A percentile compares a stretch with the other conserved stretches of the same genome.
Evolutionary conservation across 2,329 filamentous ascomycete genomes (phyloP).

Genomic region (Aureobasidium sp.): DNA sequence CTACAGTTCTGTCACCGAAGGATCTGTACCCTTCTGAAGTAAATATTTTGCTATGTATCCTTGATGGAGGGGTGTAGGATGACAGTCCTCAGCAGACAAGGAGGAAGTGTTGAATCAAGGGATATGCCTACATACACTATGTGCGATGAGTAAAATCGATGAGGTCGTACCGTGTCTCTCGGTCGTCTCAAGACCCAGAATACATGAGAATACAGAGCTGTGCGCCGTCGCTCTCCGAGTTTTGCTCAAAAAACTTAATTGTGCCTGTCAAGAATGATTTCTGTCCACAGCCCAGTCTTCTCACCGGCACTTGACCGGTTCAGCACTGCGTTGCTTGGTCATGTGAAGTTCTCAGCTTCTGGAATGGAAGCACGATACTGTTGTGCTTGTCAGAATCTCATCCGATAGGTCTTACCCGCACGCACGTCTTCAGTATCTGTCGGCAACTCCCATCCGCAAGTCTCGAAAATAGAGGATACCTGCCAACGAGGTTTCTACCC

Average conservation of each 20-base stretch:
- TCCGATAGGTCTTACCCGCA: background rate
- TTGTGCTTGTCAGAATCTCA: background rate
- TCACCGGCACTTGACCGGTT: background rate
- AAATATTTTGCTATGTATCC: too few relatives aligned
- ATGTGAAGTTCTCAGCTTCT: background rate
- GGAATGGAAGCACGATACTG: slow-evolving; percentile 1
- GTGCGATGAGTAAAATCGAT: too few relatives aligned
- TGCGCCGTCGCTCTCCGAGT: background rate
- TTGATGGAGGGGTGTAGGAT: too few relatives aligned
- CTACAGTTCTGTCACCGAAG: too few relatives aligned
- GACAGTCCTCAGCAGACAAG: too few relatives aligned
- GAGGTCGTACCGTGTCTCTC: too few relatives aligned
- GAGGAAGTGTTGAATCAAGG: too few relatives aligned
- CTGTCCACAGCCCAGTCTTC: background rate
- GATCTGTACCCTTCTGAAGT: too few relatives aligned
- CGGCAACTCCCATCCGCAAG: background rate
- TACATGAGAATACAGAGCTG: background rate
- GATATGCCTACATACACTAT: too few relatives aligned
- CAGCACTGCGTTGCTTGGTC: background rate
- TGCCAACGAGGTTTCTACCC: background rate
- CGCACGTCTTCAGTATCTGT: background rate
- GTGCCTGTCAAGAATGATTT: background rate
- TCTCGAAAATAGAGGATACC: background rate
- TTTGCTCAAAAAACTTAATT: background rate
- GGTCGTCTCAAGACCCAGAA: background rate